Evolutionary conservation across 73 alveolate genomes (phyloP).

Genomic region (Paramecium primaurelia): DNA sequence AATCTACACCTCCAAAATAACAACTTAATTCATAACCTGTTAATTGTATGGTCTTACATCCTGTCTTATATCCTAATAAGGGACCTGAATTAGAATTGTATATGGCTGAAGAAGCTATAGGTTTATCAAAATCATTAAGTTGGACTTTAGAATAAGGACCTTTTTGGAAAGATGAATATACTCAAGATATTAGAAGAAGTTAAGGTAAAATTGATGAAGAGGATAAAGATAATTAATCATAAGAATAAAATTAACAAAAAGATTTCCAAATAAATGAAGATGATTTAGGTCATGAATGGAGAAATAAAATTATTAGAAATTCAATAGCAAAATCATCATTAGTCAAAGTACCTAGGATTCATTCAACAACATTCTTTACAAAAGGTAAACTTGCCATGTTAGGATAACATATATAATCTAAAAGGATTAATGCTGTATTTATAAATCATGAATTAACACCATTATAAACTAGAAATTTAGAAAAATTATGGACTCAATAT

Average conservation of each 20-base stretch:
- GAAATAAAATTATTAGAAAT: slow-evolving; percentile 63
- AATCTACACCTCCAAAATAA: not conserved
- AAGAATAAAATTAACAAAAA: not conserved
- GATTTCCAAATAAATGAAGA: slow-evolving; percentile 52
- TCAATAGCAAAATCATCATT: slow-evolving; percentile 74
- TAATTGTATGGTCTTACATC: slow-evolving; percentile 54
- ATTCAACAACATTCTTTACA: slow-evolving; percentile 67
- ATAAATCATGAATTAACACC: slow-evolving; percentile 72
- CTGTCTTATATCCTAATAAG: slow-evolving; percentile 31
- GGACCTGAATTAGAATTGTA: slow-evolving; percentile 80
- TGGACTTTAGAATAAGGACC: slow-evolving; percentile 76
- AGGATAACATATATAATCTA: slow-evolving; percentile 66
- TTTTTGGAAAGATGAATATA: slow-evolving; percentile 37
- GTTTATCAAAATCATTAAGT: slow-evolving; percentile 75
- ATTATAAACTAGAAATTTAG: slow-evolving; percentile 74
- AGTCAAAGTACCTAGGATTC: slow-evolving; percentile 64
- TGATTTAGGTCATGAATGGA: slow-evolving; percentile 78
- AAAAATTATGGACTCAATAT: slow-evolving; percentile 62
- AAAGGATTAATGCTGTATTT: slow-evolving; percentile 70
- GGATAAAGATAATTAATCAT: slow-evolving; percentile 28
- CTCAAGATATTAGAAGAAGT: not conserved
- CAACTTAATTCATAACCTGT: not conserved
- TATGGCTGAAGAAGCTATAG: slow-evolving; percentile 93
- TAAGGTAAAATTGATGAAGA: not conserved
- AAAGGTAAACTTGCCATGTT: slow-evolving; percentile 77